Evolutionary conservation across 2,329 filamentous ascomycete species (phyloP), one percentile per base, ranked within the genome.

Genomic region (Botrytis galanthina): DNA sequence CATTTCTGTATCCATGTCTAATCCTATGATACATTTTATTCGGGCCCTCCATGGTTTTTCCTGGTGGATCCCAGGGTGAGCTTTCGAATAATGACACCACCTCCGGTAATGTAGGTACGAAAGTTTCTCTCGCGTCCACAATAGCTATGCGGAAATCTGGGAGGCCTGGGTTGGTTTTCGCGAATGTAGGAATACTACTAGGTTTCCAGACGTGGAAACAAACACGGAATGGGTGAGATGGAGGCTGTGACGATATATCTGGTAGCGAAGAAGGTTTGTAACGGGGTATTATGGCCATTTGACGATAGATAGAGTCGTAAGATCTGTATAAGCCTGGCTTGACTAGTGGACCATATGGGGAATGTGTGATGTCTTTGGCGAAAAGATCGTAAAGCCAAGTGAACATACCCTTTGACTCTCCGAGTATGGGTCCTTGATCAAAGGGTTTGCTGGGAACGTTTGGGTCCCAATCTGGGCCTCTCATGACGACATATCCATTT

Each of bases 81-180:
- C 90, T 91, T 73, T 91, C 90, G 12, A 98, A 84, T 54, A 99
- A 84, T 4, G 87, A 86, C 29, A 88, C 84, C 22, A 98, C 83
- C 81, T 98, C 88, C 29, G 89, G 86, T 2, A 95, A 84, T 0
- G 91, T 91, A 0, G 96, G 96, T 20, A 97, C 84, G 3, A 83
- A 84, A 0, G 92, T 91, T 32, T 90, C 87, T 32, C 91, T 88
- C 6, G 94, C 92, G 80, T 96, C 91, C 71, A 95, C 86, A 26
- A 98, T 92, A 26, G 92, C 92, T 74, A 98, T 87, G 74, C 92
- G 90, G 82, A 97, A 98, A 81, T 98, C 93, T 0, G 95, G 94
- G 0, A 87, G 80, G 0, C 92, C 91, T 1, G 93, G 94, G 8
- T 87, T 88, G n/a, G 90, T 89, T 82, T 98, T 98, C 77, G 91